phyloP scores from a whole-genome alignment of 805 yeast species.

The Ogataea henricii region DNA sequence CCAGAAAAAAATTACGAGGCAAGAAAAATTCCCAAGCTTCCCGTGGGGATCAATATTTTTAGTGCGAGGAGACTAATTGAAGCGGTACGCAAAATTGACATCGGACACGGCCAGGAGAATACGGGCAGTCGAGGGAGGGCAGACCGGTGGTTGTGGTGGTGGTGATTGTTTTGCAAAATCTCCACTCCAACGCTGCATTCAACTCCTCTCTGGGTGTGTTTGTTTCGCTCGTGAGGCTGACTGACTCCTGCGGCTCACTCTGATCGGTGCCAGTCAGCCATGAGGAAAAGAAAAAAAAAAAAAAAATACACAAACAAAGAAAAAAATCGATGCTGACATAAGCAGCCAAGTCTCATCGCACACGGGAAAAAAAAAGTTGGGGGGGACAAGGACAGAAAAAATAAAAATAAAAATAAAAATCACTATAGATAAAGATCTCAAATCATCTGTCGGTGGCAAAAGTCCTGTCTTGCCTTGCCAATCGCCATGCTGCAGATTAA shows the following conservation, averaged over 20 bases:
- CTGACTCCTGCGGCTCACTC: conserved; percentile 1
- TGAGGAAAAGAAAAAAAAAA: not conserved
- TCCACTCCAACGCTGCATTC: no score
- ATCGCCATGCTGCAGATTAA: conserved; percentile 25
- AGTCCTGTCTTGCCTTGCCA: not conserved
- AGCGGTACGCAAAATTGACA: no score
- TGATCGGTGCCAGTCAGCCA: not conserved
- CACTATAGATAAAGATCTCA: not conserved
- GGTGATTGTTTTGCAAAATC: no score
- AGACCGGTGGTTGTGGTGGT: no score
- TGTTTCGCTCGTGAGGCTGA: conserved; percentile 2
- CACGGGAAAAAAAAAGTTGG: not conserved
- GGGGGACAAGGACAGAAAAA: not conserved
- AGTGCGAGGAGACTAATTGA: no score
- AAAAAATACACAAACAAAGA: not conserved
- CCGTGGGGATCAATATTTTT: no score
- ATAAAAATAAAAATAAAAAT: not conserved
- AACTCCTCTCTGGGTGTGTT: no score
- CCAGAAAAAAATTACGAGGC: not conserved
- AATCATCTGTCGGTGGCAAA: no score
- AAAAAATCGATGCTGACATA: not conserved
- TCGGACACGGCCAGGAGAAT: no score
- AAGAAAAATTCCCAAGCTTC: not conserved
- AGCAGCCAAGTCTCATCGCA: not conserved
- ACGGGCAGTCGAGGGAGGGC: no score